Base-by-base conservation (phyloP, 2,329 filamentous ascomycete genomes). In the Ceratocystiopsis minuta region DNA sequence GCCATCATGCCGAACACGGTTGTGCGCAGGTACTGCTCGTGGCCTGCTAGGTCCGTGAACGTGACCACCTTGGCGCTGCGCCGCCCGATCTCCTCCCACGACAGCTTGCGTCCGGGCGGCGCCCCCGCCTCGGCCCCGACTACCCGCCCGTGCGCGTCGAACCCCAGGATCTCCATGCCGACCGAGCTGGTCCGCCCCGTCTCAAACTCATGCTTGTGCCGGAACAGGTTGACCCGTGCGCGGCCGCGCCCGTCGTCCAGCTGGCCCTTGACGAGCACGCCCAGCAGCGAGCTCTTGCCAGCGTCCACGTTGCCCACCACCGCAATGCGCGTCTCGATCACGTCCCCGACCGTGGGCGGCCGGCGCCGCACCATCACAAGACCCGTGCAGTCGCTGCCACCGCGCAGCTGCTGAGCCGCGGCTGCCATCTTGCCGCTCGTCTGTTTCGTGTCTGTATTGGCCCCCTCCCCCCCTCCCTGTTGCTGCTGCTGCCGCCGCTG, bases 141-240 rank as follows among this genome's bases (percentile, higher is more conserved):
- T 24, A 94, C 80, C 20, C 87, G 75, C 24, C 90, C 88, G 43
- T 72, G 71, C 40, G 80, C 85, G 58, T 96, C 86, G 52, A 95
- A 98, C 2, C 90, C 90, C 80, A 96, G 86, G 47, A 96, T 96
- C 59, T 98, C 90, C 87, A 96, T 92, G 36, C 90, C 88, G 0
- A 98, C 90, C 0, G 87, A 95, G 56, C 85, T 94, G 11, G 90
- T 98, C 49, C 90, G 73, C 2, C 90, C 90, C 38, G 83, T 90
- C 60, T 98, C 90, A 35, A 96, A 81, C 61, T 98, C 90, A 55
- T 98, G 90, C 61, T 98, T 96, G 60, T 98, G 90, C 15, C 90
- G 75, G 62, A 98, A 98, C 13, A 98, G 75, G 50, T 94, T 96
- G 40, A 98, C 83, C 47, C 90, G 80, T 37, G 90, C 88, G 58